Evolutionary conservation across 441 rosid species (phyloP).

Genomic region (Theobroma grandiflorum): DNA sequence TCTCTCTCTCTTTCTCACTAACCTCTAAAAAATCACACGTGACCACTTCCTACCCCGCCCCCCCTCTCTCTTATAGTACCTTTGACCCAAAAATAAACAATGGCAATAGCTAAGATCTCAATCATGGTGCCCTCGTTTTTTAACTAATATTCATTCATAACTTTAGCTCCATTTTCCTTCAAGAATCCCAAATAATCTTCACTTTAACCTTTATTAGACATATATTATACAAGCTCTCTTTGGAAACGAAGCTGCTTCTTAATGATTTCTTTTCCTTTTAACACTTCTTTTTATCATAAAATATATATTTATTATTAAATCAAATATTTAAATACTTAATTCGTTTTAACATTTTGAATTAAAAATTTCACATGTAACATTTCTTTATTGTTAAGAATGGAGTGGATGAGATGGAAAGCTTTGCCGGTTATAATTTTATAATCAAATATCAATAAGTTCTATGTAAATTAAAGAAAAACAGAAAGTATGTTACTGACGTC

Average conservation of each 20-base stretch:
- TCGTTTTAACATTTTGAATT: background rate
- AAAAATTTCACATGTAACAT: background rate
- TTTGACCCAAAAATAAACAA: constrained; percentile 3
- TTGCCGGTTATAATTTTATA: background rate
- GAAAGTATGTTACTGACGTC: no score
- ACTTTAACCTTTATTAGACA: background rate
- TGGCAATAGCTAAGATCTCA: background rate
- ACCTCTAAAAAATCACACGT: background rate
- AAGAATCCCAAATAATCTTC: background rate
- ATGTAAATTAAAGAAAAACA: no score
- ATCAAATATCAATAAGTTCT: background rate
- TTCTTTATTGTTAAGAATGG: background rate
- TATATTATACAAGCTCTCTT: background rate
- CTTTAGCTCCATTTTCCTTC: background rate
- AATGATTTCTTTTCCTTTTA: background rate
- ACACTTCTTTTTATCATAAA: background rate
- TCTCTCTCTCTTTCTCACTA: no score
- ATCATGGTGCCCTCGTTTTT: background rate
- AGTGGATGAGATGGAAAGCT: background rate
- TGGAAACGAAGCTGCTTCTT: background rate
- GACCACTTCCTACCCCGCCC: background rate
- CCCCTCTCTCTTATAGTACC: no score
- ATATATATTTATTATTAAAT: background rate
- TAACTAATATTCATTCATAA: background rate
- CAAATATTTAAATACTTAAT: background rate